A percentile compares a stretch with the other conserved stretches of the same genome.
Conservation (phyloP, 768 basidiomycete genomes). For the Russula ochroleuca region DNA sequence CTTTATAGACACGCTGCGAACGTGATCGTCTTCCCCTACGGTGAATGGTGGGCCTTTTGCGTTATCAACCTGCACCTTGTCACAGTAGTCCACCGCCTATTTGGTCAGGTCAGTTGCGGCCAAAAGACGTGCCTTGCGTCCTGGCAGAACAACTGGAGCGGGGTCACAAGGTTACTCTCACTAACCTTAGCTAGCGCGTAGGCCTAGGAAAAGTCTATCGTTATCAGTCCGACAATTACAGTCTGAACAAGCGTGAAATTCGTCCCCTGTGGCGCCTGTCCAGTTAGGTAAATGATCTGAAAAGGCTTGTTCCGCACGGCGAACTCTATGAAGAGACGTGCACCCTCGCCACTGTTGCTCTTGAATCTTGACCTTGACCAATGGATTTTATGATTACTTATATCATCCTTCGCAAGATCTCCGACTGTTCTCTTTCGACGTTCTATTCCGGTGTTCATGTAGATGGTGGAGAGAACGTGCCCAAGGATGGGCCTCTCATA, state of each 20-base stretch:
- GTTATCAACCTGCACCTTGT: not conserved
- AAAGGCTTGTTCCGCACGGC: not conserved
- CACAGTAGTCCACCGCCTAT: not conserved
- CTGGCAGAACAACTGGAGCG: slow-evolving; percentile 32
- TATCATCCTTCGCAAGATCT: slow-evolving; percentile 63
- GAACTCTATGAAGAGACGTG: not conserved
- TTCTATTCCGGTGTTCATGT: slow-evolving; percentile 88
- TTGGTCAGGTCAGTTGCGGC: slow-evolving; percentile 62
- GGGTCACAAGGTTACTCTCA: not conserved
- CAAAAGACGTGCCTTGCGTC: slow-evolving; percentile 52
- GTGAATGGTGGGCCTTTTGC: slow-evolving; percentile 55
- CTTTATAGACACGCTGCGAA: slow-evolving; percentile 60
- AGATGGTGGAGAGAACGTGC: slow-evolving; percentile 82
- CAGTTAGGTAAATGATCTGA: not conserved
- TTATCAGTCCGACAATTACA: not conserved
- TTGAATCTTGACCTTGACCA: not conserved
- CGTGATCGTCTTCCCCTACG: slow-evolving; percentile 61
- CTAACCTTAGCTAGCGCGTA: slow-evolving; percentile 1
- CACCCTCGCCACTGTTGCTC: not conserved
- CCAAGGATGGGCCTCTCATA: slow-evolving; percentile 81
- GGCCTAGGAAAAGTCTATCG: not conserved
- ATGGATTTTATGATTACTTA: slow-evolving; percentile 50
- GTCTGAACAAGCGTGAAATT: not conserved
- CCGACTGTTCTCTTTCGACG: slow-evolving; percentile 66
- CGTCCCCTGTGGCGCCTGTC: not conserved